These are phyloP conservation scores for Amanita polypyramis DNA, from an alignment of 768 basidiomycete species.

Conservation along the genomic window DNA sequence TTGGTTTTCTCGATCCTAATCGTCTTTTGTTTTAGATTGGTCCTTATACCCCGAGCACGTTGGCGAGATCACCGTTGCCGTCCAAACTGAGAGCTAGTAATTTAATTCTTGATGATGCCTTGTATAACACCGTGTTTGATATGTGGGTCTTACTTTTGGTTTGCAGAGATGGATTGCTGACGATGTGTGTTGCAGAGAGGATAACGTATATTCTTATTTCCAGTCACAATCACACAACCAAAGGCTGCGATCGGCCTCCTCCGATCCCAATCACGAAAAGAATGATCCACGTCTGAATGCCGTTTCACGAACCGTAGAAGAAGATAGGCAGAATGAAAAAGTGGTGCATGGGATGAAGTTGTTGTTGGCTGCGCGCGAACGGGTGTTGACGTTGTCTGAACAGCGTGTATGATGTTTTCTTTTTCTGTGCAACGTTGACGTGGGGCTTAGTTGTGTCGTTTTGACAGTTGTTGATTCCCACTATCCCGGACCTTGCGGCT, in stretches of 20 bases:
- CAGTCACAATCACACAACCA: slow-evolving; percentile 19
- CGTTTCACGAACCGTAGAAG: slow-evolving; percentile 23
- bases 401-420: slow-evolving; percentile 48
- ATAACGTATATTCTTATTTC: slow-evolving; percentile 33
- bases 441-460: slow-evolving; percentile 1
- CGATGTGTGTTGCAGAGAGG: slow-evolving; percentile 25
- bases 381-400: slow-evolving; percentile 66
- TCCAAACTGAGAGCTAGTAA: slow-evolving; percentile 66
- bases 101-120: slow-evolving; percentile 56
- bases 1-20: background rate
- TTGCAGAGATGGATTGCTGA: background rate
- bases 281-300: slow-evolving; percentile 5
- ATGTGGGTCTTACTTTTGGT: slow-evolving; percentile 23
- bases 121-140: slow-evolving; percentile 40
- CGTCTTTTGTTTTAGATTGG: slow-evolving; percentile 46
- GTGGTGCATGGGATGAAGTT: slow-evolving; percentile 58
- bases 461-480: slow-evolving; percentile 40
- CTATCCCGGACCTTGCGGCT: slow-evolving; percentile 32
- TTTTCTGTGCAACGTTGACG: slow-evolving; percentile 4
- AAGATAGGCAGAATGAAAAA: slow-evolving; percentile 46
- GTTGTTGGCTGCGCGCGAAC: slow-evolving; percentile 56
- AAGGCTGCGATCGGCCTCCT: slow-evolving; percentile 30
- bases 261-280: slow-evolving; percentile 22
- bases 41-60: slow-evolving; percentile 66
- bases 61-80: slow-evolving; percentile 67